A percentile compares a stretch with the other conserved stretches of the same genome.
Evolutionary conservation across 192 early-diverging fungal genomes (phyloP).

Genomic region (Bifiguratus adelaidae): DNA sequence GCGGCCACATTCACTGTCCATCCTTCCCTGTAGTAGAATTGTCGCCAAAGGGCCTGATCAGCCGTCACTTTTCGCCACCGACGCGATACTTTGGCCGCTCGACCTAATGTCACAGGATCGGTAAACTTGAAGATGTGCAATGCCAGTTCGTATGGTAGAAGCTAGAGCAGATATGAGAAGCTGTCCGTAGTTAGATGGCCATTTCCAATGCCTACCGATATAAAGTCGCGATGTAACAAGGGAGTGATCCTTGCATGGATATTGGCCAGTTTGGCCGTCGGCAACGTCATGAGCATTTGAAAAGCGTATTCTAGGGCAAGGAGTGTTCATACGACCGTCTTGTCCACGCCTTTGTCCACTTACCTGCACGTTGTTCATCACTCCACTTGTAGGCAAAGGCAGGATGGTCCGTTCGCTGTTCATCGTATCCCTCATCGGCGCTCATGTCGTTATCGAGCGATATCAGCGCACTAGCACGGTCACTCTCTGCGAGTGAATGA

Average conservation of each 20-base stretch:
- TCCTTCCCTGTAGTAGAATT: conserved; percentile 30
- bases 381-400: conserved; percentile 25
- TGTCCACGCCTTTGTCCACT: neutral
- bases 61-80: conserved; percentile 44
- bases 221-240: conserved; percentile 43
- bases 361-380: conserved; percentile 36
- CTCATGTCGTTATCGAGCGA: neutral
- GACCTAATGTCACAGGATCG: conserved; percentile 31
- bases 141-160: conserved; percentile 41
- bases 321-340: neutral
- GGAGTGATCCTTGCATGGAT: conserved; percentile 33
- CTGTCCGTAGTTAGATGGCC: neutral
- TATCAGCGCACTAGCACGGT: too few species aligned
- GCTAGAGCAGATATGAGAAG: too few species aligned
- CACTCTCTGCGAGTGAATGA: too few species aligned
- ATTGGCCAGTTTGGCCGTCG: conserved; percentile 23
- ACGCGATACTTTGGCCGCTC: conserved; percentile 36
- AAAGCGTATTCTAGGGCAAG: conserved; percentile 35
- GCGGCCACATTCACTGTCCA: conserved; percentile 26
- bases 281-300: conserved; percentile 41
- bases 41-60: conserved; percentile 54
- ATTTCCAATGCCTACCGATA: conserved; percentile 19
- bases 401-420: conserved; percentile 27
- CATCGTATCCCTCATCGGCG: conserved; percentile 24
- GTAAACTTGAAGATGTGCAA: conserved; percentile 39